Conservation (phyloP, 495 filamentous ascomycete genomes). For the Penicillium silybi region DNA sequence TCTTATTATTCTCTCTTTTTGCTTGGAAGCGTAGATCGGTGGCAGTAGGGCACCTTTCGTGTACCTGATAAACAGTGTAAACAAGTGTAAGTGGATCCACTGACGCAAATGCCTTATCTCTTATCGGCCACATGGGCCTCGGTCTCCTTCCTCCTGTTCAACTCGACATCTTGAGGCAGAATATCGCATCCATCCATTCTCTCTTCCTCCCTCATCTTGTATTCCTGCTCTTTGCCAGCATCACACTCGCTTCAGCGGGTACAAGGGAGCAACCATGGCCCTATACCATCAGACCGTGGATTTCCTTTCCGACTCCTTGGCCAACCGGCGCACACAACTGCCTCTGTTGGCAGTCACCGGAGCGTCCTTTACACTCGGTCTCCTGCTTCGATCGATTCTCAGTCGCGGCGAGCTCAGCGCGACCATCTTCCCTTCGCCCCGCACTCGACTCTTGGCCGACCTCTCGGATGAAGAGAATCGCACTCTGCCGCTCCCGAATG, state of each 20-base stretch:
- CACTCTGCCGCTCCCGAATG: slow-evolving; percentile 65
- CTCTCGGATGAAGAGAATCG: slow-evolving; percentile 45
- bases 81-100: too few relatives aligned
- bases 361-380: slow-evolving; percentile 38
- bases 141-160: not conserved
- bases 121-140: slow-evolving; percentile 11
- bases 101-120: slow-evolving; percentile 7
- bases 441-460: slow-evolving; percentile 38
- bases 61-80: too few relatives aligned
- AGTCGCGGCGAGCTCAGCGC: slow-evolving; percentile 8
- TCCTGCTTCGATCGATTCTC: slow-evolving; percentile 38
- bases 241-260: slow-evolving; percentile 4
- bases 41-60: too few relatives aligned
- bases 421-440: slow-evolving; percentile 44
- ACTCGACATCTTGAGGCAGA: not conserved
- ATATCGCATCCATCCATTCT: not conserved
- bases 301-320: slow-evolving; percentile 35
- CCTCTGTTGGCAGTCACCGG: slow-evolving; percentile 41
- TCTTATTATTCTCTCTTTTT: too few relatives aligned
- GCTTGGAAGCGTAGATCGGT: too few relatives aligned
- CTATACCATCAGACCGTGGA: slow-evolving; percentile 40
- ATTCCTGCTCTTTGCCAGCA: not conserved
- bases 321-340: slow-evolving; percentile 36
- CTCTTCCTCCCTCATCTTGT: not conserved
- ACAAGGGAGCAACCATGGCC: slow-evolving; percentile 22